Conservation (phyloP, 257 asterid genomes). For the Solanum pimpinellifolium region DNA sequence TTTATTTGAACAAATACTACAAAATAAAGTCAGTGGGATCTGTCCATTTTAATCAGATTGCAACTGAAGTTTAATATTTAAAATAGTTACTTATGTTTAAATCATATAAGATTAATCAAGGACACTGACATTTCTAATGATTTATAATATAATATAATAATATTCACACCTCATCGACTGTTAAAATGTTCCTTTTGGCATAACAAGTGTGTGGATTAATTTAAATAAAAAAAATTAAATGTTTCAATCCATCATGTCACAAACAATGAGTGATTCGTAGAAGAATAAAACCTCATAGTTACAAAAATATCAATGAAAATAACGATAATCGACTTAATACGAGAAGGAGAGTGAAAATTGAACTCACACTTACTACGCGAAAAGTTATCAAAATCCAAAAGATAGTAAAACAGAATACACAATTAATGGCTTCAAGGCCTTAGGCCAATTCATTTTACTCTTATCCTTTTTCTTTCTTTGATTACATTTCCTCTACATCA, state of each 20-base stretch:
- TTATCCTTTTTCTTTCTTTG: background rate
- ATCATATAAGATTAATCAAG: background rate
- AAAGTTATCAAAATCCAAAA: background rate
- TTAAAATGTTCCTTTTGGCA: background rate
- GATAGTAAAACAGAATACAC: background rate
- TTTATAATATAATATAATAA: background rate
- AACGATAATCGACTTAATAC: background rate
- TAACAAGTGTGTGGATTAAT: background rate
- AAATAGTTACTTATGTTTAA: background rate
- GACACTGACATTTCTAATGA: background rate
- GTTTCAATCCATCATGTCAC: background rate
- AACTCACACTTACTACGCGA: background rate
- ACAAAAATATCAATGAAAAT: background rate
- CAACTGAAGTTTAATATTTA: background rate
- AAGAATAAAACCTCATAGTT: background rate
- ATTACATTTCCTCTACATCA: constrained; percentile 21
- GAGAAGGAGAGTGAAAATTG: background rate
- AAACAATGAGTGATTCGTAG: background rate
- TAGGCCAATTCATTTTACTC: background rate
- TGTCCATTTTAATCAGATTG: background rate
- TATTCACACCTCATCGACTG: background rate
- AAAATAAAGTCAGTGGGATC: background rate
- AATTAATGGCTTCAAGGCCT: background rate
- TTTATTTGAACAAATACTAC: background rate
- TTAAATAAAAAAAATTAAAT: background rate